Percentiles rank a stretch among this genome's conserved stretches.
phyloP scores from a whole-genome alignment of 164 flowering plant species.

The Chimonanthus praecox region DNA sequence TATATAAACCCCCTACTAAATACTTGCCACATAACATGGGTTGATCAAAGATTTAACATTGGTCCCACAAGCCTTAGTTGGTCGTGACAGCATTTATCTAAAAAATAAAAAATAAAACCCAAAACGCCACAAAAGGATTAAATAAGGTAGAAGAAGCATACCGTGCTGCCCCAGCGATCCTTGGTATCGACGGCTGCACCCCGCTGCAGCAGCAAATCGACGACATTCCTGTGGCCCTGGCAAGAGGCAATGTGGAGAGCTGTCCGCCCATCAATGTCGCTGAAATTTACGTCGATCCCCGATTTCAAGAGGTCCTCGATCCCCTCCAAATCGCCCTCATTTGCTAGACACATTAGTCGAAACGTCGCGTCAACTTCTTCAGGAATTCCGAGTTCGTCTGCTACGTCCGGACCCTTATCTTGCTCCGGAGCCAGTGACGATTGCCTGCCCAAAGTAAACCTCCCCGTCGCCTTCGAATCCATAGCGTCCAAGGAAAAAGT shows the following conservation, averaged over 20 bases:
- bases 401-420: conserved; percentile 1
- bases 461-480: conserved; percentile 16
- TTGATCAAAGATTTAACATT: too few relatives aligned
- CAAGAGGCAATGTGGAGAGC: conserved; percentile 83
- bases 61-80: too few relatives aligned
- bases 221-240: conserved; percentile 57
- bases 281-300: conserved; percentile 56
- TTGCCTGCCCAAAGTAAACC: conserved; percentile 46
- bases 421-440: conserved; percentile 68
- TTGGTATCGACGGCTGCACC: conserved; percentile 57
- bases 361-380: conserved; percentile 43
- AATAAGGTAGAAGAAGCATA: conserved; percentile 17
- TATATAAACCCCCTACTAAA: too few relatives aligned
- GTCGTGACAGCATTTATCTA: too few relatives aligned
- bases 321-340: conserved; percentile 71
- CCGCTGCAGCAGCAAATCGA: conserved; percentile 37
- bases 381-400: background rate
- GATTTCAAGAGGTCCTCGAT: conserved; percentile 56
- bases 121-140: background rate
- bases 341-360: conserved; percentile 62
- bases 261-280: conserved; percentile 67
- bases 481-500: background rate
- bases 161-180: conserved; percentile 97
- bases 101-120: background rate
- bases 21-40: too few relatives aligned